phyloP scores from a whole-genome alignment of 139 green algal genomes.

The Mychonastes homosphaera region DNA sequence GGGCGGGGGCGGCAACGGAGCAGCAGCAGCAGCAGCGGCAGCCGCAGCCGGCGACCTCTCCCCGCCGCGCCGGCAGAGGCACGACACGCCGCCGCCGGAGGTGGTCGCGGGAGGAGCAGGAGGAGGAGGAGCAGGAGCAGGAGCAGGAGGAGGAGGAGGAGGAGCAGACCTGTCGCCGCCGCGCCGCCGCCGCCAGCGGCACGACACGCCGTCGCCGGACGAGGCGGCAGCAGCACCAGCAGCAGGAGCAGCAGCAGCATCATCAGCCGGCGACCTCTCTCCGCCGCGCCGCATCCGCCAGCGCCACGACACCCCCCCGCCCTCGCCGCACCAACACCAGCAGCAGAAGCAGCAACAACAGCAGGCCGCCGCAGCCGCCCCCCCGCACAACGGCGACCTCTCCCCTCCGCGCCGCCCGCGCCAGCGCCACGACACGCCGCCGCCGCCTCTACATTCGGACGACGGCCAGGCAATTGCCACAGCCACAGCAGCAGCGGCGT shows the following conservation, averaged over 20 bases:
- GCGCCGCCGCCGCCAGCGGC: conserved; percentile 6
- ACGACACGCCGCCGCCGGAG: conserved; percentile 16
- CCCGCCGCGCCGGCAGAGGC: conserved; percentile 3
- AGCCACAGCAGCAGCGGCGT: conserved; percentile 5
- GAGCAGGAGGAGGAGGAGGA: conserved; percentile 6
- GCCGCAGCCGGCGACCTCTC: conserved; percentile 12
- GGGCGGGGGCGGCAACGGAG: background rate
- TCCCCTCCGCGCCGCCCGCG: conserved; percentile 14
- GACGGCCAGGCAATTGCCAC: conserved; percentile 1
- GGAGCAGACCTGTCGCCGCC: conserved; percentile 19
- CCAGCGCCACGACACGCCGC: conserved; percentile 8
- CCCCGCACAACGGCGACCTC: no score
- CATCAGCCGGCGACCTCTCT: conserved; percentile 1
- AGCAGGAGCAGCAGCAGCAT: conserved; percentile 1
- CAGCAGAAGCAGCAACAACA: background rate
- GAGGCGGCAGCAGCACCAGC: background rate
- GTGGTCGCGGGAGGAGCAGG: conserved; percentile 15
- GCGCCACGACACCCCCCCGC: background rate
- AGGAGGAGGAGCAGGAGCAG: conserved; percentile 1
- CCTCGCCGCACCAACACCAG: conserved; percentile 7
- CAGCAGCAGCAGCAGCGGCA: background rate
- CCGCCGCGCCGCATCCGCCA: conserved; percentile 8
- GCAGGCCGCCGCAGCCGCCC: background rate
- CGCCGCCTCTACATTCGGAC: background rate
- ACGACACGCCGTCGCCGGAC: background rate